These are phyloP conservation scores for Coemansia sp. DNA, from an alignment of 192 early-diverging fungal genomes.

Conservation along the genomic window DNA sequence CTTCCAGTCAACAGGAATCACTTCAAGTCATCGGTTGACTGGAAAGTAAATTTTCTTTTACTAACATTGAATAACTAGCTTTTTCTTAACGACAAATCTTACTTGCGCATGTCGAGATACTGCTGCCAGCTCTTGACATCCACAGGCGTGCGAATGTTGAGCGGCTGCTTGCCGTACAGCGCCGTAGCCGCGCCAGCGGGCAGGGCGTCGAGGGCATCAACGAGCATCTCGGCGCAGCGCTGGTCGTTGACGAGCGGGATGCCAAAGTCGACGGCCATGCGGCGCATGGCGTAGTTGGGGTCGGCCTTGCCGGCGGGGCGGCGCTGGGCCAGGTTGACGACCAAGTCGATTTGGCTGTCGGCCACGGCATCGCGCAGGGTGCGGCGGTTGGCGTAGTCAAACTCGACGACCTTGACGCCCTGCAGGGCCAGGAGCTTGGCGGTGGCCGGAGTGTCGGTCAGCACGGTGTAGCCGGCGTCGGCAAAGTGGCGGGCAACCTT, in stretches of 20 bases:
- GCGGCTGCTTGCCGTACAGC: constrained; percentile 16
- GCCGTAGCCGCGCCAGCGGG: constrained; percentile 38
- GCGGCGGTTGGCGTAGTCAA: constrained; percentile 55
- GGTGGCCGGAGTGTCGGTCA: constrained; percentile 63
- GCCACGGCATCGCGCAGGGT: constrained; percentile 57
- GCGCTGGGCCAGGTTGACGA: constrained; percentile 66
- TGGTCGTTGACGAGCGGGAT: constrained; percentile 94
- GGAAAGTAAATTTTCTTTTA: too few relatives aligned
- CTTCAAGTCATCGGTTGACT: too few relatives aligned
- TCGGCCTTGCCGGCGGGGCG: constrained; percentile 58
- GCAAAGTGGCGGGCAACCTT: constrained; percentile 63
- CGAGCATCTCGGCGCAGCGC: constrained; percentile 89
- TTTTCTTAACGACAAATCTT: too few relatives aligned
- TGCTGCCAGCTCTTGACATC: constrained; percentile 69
- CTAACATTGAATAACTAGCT: too few relatives aligned
- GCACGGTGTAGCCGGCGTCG: constrained; percentile 63
- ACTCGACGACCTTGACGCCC: constrained; percentile 36
- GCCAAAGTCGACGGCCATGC: constrained; percentile 95
- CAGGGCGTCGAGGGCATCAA: constrained; percentile 70
- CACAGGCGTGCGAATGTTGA: constrained; percentile 52
- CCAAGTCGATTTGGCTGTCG: constrained; percentile 63
- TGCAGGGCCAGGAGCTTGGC: constrained; percentile 47
- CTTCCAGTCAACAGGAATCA: too few relatives aligned
- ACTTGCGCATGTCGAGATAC: constrained; percentile 57
- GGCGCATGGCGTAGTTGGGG: constrained; percentile 75